Conservation (phyloP, 176 grass and related monocot genomes). For the Juncus inflexus region DNA sequence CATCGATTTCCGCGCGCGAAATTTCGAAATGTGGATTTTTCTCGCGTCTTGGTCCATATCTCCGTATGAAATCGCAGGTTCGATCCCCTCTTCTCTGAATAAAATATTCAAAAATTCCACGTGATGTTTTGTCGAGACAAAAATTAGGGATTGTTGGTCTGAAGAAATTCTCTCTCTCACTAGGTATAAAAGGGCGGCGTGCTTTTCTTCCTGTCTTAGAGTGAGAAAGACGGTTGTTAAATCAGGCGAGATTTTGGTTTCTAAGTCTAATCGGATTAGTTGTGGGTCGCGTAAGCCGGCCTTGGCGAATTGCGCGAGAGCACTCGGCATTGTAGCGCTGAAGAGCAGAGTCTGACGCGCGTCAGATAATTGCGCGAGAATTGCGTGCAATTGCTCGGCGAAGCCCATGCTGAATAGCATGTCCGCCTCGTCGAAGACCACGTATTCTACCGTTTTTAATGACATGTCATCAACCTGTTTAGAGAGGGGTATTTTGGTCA, state of each 20-base stretch:
- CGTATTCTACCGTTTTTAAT: slow-evolving; percentile 82
- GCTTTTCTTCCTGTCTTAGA: slow-evolving; percentile 84
- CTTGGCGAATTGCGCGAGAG: slow-evolving; percentile 86
- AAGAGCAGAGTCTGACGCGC: slow-evolving; percentile 84
- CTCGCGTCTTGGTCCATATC: slow-evolving; percentile 98
- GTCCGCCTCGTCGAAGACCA: slow-evolving; percentile 97
- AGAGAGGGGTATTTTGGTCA: too few species aligned
- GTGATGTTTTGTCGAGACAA: slow-evolving; percentile 95
- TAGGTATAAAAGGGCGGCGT: slow-evolving; percentile 82
- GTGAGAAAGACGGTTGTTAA: slow-evolving; percentile 79
- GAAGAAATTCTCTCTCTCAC: slow-evolving; percentile 78
- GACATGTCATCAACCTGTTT: slow-evolving; percentile 62
- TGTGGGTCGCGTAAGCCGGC: slow-evolving; percentile 77
- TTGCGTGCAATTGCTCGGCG: slow-evolving; percentile 50
- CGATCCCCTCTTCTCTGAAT: slow-evolving; percentile 76
- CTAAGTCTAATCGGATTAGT: slow-evolving; percentile 75
- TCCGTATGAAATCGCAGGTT: slow-evolving; percentile 79
- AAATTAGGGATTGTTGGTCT: slow-evolving; percentile 80
- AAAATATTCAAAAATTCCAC: slow-evolving; percentile 91
- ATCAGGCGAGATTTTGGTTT: slow-evolving; percentile 88
- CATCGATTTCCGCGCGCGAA: slow-evolving; percentile 88
- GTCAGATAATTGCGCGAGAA: slow-evolving; percentile 64
- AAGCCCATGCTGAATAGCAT: slow-evolving; percentile 85
- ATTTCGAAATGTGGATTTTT: slow-evolving; percentile 79
- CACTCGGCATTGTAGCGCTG: slow-evolving; percentile 79